phyloP scores from a whole-genome alignment of 805 yeast species.

The Candida quercuum region DNA sequence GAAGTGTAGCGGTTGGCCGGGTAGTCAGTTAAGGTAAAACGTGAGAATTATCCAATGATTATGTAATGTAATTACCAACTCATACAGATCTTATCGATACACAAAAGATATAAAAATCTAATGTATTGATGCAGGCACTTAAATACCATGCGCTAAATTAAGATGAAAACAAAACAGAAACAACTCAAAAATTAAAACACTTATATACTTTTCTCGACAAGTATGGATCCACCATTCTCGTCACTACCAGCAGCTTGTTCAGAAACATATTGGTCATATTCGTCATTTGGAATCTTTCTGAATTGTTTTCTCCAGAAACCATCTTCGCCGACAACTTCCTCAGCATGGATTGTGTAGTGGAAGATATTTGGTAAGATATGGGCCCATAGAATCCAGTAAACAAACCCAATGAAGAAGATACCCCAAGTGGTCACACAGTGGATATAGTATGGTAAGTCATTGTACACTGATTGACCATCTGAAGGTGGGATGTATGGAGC shows the following conservation, averaged over 20 bases:
- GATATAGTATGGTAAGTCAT: constrained; percentile 66
- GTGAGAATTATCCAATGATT: no score
- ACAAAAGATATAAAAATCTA: no score
- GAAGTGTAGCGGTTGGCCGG: background rate
- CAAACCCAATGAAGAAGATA: constrained; percentile 56
- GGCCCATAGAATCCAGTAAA: constrained; percentile 66
- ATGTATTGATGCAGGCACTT: no score
- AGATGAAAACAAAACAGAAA: background rate
- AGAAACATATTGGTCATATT: constrained; percentile 12
- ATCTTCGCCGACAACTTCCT: constrained; percentile 56
- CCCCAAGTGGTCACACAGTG: constrained; percentile 85
- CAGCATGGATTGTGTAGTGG: constrained; percentile 44
- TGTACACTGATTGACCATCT: constrained; percentile 61
- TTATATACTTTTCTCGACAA: background rate
- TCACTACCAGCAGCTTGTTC: constrained; percentile 8
- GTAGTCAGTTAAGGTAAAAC: background rate
- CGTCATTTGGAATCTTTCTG: constrained; percentile 31
- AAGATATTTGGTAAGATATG: constrained; percentile 49
- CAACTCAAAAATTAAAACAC: background rate
- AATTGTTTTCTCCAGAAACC: constrained; percentile 70
- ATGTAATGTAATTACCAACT: no score
- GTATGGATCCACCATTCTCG: background rate
- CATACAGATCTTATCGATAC: no score
- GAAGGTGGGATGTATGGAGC: constrained; percentile 80
- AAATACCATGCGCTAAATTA: background rate